Evolutionary conservation across 371 early-diverging fungal genomes (phyloP), one percentile per base, ranked within the genome.

Genomic region (Amoeboaphelidium protococcarum): DNA sequence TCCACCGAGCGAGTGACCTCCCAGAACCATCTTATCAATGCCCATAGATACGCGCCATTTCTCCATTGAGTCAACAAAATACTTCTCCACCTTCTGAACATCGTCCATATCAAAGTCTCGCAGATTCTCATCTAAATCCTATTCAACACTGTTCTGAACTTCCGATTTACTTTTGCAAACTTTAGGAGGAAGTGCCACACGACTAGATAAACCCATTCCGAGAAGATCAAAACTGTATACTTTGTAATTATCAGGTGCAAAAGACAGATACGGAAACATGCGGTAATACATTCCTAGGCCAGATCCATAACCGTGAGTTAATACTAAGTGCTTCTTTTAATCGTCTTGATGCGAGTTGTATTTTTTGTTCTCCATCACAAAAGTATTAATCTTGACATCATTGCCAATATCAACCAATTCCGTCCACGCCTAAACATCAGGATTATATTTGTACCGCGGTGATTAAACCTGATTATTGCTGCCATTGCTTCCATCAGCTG

Each of bases 41-140:
- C 74, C 68, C 41, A 80, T 67, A 24, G 62, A 60, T 46, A 72
- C 52, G 25, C 91, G 71, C 94, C 91, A 89, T 47, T 73, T 69
- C 53, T 94, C 94, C 37, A 94, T 62, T 20, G 82, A 75, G 37
- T 83, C 79, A 27, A 94, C 73, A 67, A 90, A 94, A 56, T 80
- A 89, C 26, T 65, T 60, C 54, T 88, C 89, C 0, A 82, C 75
- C 53, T 66, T 51, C 13, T 50, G 52, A 1, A 64, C 63, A 22
- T 55, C 56, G 23, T 55, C 47, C 2, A 25, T 50, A 23, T 19
- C 0, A 19, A 3, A 26, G 54, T 53, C 1, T 40, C 23, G 16
- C 16, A 23, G n/a, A 40, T 20, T 22, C 13, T 27, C 0, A 10
- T 13, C 22, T 24, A 40, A 41, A 1, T 47, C 48, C 2, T 40